Evolutionary conservation across 2,329 filamentous ascomycete species (phyloP).

Genomic region (Apiospora marii): DNA sequence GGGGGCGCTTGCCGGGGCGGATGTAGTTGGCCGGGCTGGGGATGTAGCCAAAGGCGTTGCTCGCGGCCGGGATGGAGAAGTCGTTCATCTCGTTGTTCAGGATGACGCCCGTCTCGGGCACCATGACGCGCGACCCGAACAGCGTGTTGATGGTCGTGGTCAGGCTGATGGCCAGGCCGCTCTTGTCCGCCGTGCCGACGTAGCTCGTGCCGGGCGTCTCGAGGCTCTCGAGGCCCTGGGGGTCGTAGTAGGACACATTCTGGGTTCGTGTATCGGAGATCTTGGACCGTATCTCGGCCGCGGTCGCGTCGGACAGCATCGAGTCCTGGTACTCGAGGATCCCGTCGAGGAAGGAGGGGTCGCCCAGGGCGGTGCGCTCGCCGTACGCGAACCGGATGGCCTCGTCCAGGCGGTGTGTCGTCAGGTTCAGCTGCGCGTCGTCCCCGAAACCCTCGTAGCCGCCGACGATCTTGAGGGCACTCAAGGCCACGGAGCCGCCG

Average conservation of each 20-base stretch:
- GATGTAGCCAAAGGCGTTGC: conserved; percentile 80
- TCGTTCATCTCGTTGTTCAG: conserved; percentile 73
- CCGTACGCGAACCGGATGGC: conserved; percentile 85
- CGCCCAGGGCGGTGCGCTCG: conserved; percentile 74
- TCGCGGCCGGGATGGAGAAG: conserved; percentile 76
- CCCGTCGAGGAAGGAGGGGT: conserved; percentile 72
- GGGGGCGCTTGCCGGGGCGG: conserved; percentile 76
- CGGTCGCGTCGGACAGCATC: conserved; percentile 69
- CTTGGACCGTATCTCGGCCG: conserved; percentile 58
- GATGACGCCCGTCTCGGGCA: conserved; percentile 83
- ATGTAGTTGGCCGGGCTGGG: conserved; percentile 80
- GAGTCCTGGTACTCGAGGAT: conserved; percentile 68
- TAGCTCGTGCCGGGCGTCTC: conserved; percentile 75
- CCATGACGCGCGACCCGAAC: conserved; percentile 78
- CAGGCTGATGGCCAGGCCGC: conserved; percentile 76
- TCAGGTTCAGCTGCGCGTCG: conserved; percentile 61
- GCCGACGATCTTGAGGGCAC: conserved; percentile 76
- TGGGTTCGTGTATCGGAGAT: conserved; percentile 52
- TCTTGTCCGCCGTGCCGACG: conserved; percentile 71
- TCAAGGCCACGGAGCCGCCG: conserved; percentile 75
- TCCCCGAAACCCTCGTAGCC: conserved; percentile 73
- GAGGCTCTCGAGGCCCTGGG: conserved; percentile 53
- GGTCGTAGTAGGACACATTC: conserved; percentile 53
- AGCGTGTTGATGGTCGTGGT: conserved; percentile 85
- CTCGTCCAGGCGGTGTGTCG: conserved; percentile 83